Conservation (phyloP, 23 red algal genomes). For the Cyanidium caldarium region DNA sequence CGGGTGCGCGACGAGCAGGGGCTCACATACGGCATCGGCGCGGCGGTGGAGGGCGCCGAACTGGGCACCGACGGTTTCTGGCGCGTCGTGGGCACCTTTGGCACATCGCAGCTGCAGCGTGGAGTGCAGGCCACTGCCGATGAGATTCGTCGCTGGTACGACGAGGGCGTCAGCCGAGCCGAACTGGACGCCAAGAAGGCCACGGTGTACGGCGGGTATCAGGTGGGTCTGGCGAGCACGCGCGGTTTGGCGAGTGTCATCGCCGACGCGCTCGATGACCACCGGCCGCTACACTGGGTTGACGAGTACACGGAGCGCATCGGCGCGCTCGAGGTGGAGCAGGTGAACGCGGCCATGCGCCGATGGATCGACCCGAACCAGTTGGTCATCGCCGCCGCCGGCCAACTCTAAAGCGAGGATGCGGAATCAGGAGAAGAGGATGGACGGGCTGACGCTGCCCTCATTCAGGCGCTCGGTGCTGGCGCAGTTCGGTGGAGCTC, state of each 20-base stretch:
- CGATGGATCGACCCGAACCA: background rate
- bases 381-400: background rate
- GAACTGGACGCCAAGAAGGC: slow-evolving; percentile 23
- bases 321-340: background rate
- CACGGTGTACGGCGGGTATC: slow-evolving; percentile 9
- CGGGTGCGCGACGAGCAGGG: slow-evolving; percentile 6
- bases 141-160: slow-evolving; percentile 2
- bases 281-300: slow-evolving; percentile 7
- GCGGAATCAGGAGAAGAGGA: too few relatives aligned
- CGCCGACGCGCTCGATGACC: background rate
- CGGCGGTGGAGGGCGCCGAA: slow-evolving; percentile 5
- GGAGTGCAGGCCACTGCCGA: slow-evolving; percentile 2
- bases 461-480: background rate
- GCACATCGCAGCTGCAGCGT: background rate
- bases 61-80: slow-evolving; percentile 7
- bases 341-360: slow-evolving; percentile 13
- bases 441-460: too few relatives aligned
- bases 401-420: background rate
- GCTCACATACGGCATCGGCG: slow-evolving; percentile 11
- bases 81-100: slow-evolving; percentile 9
- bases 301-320: slow-evolving; percentile 10
- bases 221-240: slow-evolving; percentile 17
- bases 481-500: slow-evolving; percentile 35
- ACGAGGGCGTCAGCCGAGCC: background rate
- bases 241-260: slow-evolving; percentile 3